Conservation (phyloP, 140 eudicot genomes). For the Senecio squalidus region DNA sequence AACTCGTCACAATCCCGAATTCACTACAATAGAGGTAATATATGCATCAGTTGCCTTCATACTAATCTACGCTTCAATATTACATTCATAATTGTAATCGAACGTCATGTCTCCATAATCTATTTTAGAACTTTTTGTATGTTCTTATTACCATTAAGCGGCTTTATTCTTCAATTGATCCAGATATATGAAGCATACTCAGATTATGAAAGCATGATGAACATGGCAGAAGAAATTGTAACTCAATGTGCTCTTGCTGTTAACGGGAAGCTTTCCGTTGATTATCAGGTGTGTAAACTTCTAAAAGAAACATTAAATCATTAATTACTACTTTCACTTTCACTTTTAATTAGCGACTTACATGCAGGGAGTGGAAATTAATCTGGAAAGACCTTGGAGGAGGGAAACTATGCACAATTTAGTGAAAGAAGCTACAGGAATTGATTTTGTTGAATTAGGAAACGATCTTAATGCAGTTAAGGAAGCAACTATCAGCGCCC, state of each 20-base stretch:
- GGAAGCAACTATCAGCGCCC: constrained; percentile 43
- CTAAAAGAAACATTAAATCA: background rate
- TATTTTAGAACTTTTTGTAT: background rate
- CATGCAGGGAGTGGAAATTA: constrained; percentile 75
- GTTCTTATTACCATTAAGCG: constrained; percentile 7
- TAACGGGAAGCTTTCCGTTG: constrained; percentile 71
- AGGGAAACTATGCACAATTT: constrained; percentile 96
- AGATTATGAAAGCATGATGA: constrained; percentile 98
- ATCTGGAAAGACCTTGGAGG: constrained; percentile 86
- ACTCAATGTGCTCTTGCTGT: constrained; percentile 91
- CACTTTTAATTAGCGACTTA: background rate
- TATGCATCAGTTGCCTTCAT: background rate
- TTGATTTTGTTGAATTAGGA: constrained; percentile 62
- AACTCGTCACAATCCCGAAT: constrained; percentile 99
- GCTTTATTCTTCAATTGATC: constrained; percentile 11
- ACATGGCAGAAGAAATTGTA: constrained; percentile 88
- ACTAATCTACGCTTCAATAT: background rate
- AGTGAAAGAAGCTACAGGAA: constrained; percentile 88
- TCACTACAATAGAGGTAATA: constrained; percentile 93
- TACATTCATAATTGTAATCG: background rate
- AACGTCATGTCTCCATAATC: too few relatives aligned
- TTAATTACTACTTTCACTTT: background rate
- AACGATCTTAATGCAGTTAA: constrained; percentile 61
- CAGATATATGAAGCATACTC: constrained; percentile 98
- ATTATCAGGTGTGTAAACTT: constrained; percentile 65